phyloP scores from a whole-genome alignment of 2,329 filamentous ascomycete genomes.

The Lachnum nothofagi region DNA sequence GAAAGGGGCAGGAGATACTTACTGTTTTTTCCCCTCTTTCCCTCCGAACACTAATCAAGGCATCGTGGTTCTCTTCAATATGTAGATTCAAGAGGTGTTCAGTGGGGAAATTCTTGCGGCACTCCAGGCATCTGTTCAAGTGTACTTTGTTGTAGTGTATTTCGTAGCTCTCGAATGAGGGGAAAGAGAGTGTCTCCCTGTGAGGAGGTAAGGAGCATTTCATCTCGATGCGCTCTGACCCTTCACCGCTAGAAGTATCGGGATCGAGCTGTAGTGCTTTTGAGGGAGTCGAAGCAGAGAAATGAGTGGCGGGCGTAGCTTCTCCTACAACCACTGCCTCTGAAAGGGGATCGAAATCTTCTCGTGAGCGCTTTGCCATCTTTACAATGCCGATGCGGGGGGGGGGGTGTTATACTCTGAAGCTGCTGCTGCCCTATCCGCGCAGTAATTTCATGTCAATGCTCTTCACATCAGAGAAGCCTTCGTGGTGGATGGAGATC shows the following conservation, averaged over 20 bases:
- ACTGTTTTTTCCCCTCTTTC: slow-evolving; percentile 84
- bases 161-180: slow-evolving; percentile 75
- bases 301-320: slow-evolving; percentile 27
- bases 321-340: slow-evolving; percentile 27
- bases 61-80: slow-evolving; percentile 87
- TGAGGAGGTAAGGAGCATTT: slow-evolving; percentile 80
- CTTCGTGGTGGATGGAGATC: too few species aligned
- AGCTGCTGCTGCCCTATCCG: slow-evolving; percentile 3
- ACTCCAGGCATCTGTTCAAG: slow-evolving; percentile 78
- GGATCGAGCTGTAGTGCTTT: slow-evolving; percentile 63
- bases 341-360: slow-evolving; percentile 42
- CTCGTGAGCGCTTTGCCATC: slow-evolving; percentile 59
- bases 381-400: slow-evolving; percentile 31
- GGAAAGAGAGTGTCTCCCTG: slow-evolving; percentile 62
- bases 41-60: slow-evolving; percentile 64
- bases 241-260: slow-evolving; percentile 45
- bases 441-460: not conserved
- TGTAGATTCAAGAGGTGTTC: slow-evolving; percentile 75
- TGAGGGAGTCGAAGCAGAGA: slow-evolving; percentile 28
- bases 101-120: slow-evolving; percentile 82
- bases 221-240: slow-evolving; percentile 46
- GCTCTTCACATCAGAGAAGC: too few species aligned
- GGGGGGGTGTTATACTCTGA: slow-evolving; percentile 24
- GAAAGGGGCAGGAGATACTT: slow-evolving; percentile 33
- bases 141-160: slow-evolving; percentile 78